These are phyloP conservation scores for Wickerhamomyces tratensis DNA, from an alignment of 805 yeast genomes.

Conservation along the genomic window DNA sequence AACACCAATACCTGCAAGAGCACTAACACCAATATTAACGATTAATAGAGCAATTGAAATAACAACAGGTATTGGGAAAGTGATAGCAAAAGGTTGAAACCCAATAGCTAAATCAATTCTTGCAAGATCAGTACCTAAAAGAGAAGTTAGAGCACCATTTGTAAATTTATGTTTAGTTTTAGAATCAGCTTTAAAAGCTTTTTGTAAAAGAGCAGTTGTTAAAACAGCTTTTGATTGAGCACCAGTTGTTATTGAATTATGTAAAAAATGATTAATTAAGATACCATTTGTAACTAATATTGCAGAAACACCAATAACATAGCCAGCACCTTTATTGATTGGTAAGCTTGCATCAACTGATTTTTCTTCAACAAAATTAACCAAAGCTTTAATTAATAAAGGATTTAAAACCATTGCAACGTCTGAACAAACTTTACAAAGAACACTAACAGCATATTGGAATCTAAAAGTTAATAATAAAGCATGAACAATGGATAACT, in stretches of 20 bases:
- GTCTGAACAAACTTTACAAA: conserved; percentile 37
- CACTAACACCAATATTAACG: conserved; percentile 58
- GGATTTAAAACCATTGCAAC: conserved; percentile 42
- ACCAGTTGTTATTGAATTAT: conserved; percentile 47
- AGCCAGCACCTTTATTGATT: conserved; percentile 46
- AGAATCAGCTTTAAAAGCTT: conserved; percentile 49
- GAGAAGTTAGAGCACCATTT: conserved; percentile 55
- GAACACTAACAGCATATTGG: conserved; percentile 30
- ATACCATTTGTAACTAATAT: conserved; percentile 31
- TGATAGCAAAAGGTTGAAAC: conserved; percentile 45
- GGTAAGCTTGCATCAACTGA: conserved; percentile 27
- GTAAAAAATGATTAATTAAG: conserved; percentile 40
- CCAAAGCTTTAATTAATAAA: conserved; percentile 41
- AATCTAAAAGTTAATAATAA: conserved; percentile 39
- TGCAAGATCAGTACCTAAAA: conserved; percentile 70
- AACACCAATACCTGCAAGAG: conserved; percentile 56
- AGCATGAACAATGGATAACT: conserved; percentile 28
- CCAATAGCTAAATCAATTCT: conserved; percentile 63
- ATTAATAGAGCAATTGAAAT: conserved; percentile 54
- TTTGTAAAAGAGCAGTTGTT: conserved; percentile 55
- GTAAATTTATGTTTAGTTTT: conserved; percentile 45
- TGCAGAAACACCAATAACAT: conserved; percentile 41
- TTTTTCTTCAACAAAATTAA: conserved; percentile 40
- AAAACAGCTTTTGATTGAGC: conserved; percentile 57
- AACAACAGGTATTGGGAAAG: conserved; percentile 52